Evolutionary conservation across 306 rosid genomes (phyloP).

Genomic region (Dicorynia guianensis): DNA sequence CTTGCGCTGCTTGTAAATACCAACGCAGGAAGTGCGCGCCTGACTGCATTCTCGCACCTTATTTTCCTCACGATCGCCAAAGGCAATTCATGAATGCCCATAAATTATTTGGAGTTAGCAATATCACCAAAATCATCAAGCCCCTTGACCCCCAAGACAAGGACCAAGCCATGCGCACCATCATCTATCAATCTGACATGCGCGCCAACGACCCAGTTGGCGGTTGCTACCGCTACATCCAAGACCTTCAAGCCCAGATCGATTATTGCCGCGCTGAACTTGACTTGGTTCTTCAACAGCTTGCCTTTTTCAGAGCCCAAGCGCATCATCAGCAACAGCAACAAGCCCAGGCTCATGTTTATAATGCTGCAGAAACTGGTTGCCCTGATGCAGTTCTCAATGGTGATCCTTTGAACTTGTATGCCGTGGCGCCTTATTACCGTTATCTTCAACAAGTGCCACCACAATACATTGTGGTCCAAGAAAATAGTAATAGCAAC

Average conservation of each 20-base stretch:
- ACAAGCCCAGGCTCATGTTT: neutral
- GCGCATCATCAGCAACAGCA: conserved; percentile 21
- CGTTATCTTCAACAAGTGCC: conserved; percentile 39
- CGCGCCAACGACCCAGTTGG: conserved; percentile 79
- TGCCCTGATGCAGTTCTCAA: conserved; percentile 31
- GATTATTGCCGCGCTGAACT: conserved; percentile 49
- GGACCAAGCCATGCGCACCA: conserved; percentile 61
- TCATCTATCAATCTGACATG: conserved; percentile 67
- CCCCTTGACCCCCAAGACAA: conserved; percentile 32
- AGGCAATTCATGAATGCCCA: conserved; percentile 75
- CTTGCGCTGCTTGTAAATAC: conserved; percentile 88
- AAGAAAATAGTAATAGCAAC: conserved; percentile 31
- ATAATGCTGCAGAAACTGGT: neutral
- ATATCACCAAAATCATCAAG: conserved; percentile 61
- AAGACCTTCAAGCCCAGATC: conserved; percentile 48
- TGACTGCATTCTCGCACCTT: conserved; percentile 81
- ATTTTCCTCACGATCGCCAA: conserved; percentile 74
- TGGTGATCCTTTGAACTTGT: conserved; percentile 52
- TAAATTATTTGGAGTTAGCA: conserved; percentile 79
- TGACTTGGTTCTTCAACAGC: conserved; percentile 61
- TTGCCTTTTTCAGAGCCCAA: conserved; percentile 55
- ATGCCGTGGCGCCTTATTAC: conserved; percentile 6
- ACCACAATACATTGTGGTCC: conserved; percentile 34
- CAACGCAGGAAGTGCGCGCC: conserved; percentile 82
- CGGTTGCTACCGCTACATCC: conserved; percentile 58